Base-by-base conservation (phyloP, 163 green algal species). In the Chlamydomonas reinhardtii region DNA sequence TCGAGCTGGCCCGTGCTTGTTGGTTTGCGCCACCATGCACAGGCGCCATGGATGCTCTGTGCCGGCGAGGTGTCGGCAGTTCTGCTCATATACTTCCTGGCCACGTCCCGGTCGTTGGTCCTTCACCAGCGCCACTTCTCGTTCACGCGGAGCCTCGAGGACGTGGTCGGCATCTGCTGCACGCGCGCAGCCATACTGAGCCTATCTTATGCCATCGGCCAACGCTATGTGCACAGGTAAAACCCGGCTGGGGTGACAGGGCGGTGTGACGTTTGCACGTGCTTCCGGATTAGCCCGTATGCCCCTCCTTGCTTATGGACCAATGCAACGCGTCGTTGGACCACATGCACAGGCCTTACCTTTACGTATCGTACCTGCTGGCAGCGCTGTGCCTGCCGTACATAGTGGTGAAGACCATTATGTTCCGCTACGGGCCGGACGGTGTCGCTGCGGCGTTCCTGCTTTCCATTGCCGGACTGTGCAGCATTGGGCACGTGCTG, bases 111-210 rank as follows among this genome's bases (percentile, higher is more conserved):
- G n/a, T 88, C 76, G 2, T 65, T 87, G 29, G 76, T 88, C 24
- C 78, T 89, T 11, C 87, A 87, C 52, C 39, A 86, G 24, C 94
- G 93, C 77, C 87, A 77, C 78, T 95, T 92, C 85, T 83, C 39
- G 20, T 95, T 94, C 74, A 68, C 32, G 2, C 74, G 75, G 3
- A 94, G 90, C 34, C 59, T 93, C n/a, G 93, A 95, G 74, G 94
- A 97, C 71, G 39, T 94, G 0, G 83, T 94, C 35, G 89, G 84
- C 0, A 76, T 92, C 12, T 74, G 37, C 32, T 78, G 90, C 39
- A 61, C 81, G 0, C 88, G 91, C 11, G 56, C 89, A 1, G 69
- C 66, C 14, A 61, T 89, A 6, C 76, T 93, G 20, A 91, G 84
- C 71, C 34, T 91, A 4, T 79, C 83, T 0, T 93, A 93, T 73